These are phyloP conservation scores for Thraustotheca clavata DNA, from an alignment of 352 stramenopile species.

Conservation along the genomic window DNA sequence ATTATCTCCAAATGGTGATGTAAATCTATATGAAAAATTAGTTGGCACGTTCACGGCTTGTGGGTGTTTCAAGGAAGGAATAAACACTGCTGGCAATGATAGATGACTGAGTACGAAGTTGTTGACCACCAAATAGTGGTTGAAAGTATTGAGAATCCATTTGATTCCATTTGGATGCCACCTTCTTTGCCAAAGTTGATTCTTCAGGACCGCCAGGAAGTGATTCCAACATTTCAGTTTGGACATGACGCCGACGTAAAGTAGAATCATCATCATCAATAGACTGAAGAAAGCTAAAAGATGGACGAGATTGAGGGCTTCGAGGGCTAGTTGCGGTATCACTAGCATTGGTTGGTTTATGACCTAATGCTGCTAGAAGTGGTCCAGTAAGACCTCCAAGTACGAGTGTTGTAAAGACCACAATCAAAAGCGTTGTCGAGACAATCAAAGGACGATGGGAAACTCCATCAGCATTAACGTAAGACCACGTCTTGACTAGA, in stretches of 20 bases:
- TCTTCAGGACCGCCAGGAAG: not conserved
- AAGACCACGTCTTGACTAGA: conserved; percentile 79
- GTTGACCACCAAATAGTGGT: conserved; percentile 58
- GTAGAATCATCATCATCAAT: conserved; percentile 29
- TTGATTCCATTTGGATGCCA: conserved; percentile 60
- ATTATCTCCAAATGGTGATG: not conserved
- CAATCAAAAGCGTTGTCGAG: conserved; percentile 80
- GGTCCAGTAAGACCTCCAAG: conserved; percentile 68
- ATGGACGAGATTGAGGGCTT: conserved; percentile 20
- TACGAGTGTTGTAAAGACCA: conserved; percentile 80
- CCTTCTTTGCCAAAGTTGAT: conserved; percentile 26
- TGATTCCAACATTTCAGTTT: no score
- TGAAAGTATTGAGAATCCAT: conserved; percentile 78
- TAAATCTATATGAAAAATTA: no score
- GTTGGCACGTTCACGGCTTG: not conserved
- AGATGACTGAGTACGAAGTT: not conserved
- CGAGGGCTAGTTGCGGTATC: conserved; percentile 15
- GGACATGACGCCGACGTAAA: conserved; percentile 13
- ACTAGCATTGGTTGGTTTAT: conserved; percentile 19
- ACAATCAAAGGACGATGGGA: conserved; percentile 77
- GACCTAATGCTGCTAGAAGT: conserved; percentile 44
- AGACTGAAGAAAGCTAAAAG: conserved; percentile 22
- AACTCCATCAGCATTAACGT: conserved; percentile 49
- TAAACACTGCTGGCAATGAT: not conserved
- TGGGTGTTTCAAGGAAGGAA: not conserved